Conservation (phyloP, 495 filamentous ascomycete species). For the Penicillium turbatum region DNA sequence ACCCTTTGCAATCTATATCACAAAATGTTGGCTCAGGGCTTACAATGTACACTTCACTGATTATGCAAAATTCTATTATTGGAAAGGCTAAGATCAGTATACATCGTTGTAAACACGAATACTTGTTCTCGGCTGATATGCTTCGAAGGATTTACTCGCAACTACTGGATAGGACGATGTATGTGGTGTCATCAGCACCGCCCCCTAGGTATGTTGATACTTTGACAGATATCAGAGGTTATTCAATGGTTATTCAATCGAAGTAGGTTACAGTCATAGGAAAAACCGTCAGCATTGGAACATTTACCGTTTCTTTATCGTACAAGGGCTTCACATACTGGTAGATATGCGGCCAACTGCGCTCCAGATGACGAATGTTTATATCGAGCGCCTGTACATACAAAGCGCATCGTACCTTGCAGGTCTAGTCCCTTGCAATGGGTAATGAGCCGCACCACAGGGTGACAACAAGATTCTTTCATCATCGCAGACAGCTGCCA, state of each 20-base stretch:
- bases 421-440: slow-evolving; percentile 6
- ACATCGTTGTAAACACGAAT: too few species aligned
- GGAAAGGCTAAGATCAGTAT: too few species aligned
- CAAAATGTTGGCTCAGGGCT: too few species aligned
- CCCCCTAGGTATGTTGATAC: not conserved
- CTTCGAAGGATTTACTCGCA: not conserved
- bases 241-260: not conserved
- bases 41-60: too few species aligned
- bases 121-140: too few species aligned
- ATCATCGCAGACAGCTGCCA: too few species aligned
- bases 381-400: not conserved
- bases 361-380: not conserved
- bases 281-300: not conserved
- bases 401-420: not conserved
- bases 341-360: not conserved
- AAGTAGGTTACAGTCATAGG: not conserved
- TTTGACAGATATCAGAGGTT: not conserved
- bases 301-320: too few species aligned
- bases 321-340: too few species aligned
- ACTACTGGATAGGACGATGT: not conserved
- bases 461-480: too few species aligned
- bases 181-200: not conserved
- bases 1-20: too few species aligned
- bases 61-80: too few species aligned
- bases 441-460: too few species aligned